These are phyloP conservation scores for Colletotrichum spaethianum DNA, from an alignment of 2,329 filamentous ascomycete genomes.

Conservation along the genomic window DNA sequence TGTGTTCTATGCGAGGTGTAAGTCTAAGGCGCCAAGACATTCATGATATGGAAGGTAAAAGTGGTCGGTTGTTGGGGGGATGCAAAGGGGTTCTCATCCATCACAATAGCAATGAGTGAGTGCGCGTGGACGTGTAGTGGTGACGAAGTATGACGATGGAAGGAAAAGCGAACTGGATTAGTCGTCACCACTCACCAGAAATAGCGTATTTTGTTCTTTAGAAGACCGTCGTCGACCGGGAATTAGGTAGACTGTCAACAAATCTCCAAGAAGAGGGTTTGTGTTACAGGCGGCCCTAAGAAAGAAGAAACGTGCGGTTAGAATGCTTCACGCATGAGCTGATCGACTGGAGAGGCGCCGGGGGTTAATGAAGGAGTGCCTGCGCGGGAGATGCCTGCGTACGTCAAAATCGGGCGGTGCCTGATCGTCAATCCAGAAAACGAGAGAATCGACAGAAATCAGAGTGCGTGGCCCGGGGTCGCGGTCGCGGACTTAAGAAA, in stretches of 20 bases:
- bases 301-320: neutral
- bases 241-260: neutral
- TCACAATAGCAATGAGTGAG: neutral
- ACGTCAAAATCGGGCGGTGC: conserved; percentile 34
- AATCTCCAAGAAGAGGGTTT: neutral
- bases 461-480: conserved; percentile 13
- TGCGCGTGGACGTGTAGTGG: neutral
- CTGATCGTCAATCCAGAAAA: conserved; percentile 24
- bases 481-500: conserved; percentile 33
- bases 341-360: neutral
- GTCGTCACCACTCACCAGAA: conserved; percentile 24
- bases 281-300: neutral
- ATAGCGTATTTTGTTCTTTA: neutral
- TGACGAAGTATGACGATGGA: conserved; percentile 27
- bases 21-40: neutral
- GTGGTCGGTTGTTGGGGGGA: neutral
- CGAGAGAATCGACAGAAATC: conserved; percentile 5
- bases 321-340: neutral
- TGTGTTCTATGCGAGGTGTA: conserved; percentile 4
- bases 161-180: conserved; percentile 4
- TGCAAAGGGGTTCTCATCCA: neutral
- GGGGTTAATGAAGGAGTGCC: conserved; percentile 23
- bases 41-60: neutral
- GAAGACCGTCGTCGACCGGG: neutral
- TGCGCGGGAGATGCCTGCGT: neutral